A percentile compares a stretch with the other conserved stretches of the same genome.
phyloP scores from a whole-genome alignment of 306 rosid species.

The Cicer cuneatum region DNA sequence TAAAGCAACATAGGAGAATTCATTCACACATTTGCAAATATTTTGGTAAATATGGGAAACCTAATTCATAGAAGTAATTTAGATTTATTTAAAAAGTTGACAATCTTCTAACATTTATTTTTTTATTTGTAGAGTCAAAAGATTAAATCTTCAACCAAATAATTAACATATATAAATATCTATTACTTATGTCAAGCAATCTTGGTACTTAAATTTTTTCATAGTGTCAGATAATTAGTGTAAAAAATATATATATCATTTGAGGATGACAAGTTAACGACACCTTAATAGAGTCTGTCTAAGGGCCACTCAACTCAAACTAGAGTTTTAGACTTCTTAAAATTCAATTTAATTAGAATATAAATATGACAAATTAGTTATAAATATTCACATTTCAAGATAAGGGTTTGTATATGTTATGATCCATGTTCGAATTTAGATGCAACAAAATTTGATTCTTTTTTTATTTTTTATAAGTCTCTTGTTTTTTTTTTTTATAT shows the following conservation, averaged over 20 bases:
- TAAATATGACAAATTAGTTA: too few relatives aligned
- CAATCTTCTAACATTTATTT: neutral
- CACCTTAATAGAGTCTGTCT: neutral
- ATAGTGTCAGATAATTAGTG: neutral
- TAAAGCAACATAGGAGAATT: neutral
- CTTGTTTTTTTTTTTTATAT: too few relatives aligned
- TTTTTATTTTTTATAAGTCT: too few relatives aligned
- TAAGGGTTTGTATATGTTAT: too few relatives aligned
- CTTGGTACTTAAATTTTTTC: neutral
- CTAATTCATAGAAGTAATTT: neutral
- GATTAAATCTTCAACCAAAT: neutral
- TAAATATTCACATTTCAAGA: too few relatives aligned
- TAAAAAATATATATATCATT: neutral
- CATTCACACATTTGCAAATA: conserved; percentile 2
- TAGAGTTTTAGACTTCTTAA: too few relatives aligned
- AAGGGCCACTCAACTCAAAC: too few relatives aligned
- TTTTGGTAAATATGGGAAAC: neutral
- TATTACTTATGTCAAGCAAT: too few relatives aligned
- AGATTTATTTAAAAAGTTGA: neutral
- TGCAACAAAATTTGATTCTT: too few relatives aligned
- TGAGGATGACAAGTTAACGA: conserved; percentile 4
- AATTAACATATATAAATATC: neutral
- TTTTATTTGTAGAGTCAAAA: neutral
- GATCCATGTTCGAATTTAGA: too few relatives aligned
- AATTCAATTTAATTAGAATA: too few relatives aligned